A percentile compares a stretch with the other conserved stretches of the same genome.
Evolutionary conservation across 192 early-diverging fungal species (phyloP).

Genomic region (Coemansia sp.): DNA sequence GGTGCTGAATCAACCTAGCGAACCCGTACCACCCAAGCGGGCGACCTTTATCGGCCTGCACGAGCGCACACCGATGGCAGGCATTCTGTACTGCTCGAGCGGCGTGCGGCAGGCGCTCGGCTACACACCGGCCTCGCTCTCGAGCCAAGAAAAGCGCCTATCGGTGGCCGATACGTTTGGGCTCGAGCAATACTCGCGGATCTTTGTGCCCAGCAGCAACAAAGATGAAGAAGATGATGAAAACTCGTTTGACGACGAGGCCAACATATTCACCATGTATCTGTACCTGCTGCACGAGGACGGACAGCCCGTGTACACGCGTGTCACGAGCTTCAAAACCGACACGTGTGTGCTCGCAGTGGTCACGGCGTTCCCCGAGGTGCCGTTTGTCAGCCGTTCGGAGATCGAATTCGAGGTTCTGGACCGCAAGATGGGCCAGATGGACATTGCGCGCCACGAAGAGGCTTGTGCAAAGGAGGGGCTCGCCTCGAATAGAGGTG

Average conservation of each 20-base stretch:
- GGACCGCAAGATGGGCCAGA: slow-evolving; percentile 22
- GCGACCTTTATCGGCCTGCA: neutral
- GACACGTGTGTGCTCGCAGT: slow-evolving; percentile 32
- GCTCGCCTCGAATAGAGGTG: no score
- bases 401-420: slow-evolving; percentile 38
- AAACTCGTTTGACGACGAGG: neutral
- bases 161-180: neutral
- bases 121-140: neutral
- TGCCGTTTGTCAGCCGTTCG: slow-evolving; percentile 12
- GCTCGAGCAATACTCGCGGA: neutral
- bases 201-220: no score
- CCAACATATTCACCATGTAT: neutral
- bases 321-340: slow-evolving; percentile 31
- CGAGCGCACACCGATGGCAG: neutral
- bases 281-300: neutral
- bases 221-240: neutral
- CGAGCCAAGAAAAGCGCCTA: neutral
- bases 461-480: no score
- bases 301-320: slow-evolving; percentile 15
- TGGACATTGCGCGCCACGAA: slow-evolving; percentile 20
- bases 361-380: slow-evolving; percentile 24
- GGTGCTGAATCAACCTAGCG: neutral
- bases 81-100: neutral
- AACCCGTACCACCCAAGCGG: neutral
- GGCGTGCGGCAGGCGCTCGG: neutral